These are phyloP conservation scores for Chaetomiaceae sp. DNA, from an alignment of 2,329 filamentous ascomycete species.

Conservation along the genomic window DNA sequence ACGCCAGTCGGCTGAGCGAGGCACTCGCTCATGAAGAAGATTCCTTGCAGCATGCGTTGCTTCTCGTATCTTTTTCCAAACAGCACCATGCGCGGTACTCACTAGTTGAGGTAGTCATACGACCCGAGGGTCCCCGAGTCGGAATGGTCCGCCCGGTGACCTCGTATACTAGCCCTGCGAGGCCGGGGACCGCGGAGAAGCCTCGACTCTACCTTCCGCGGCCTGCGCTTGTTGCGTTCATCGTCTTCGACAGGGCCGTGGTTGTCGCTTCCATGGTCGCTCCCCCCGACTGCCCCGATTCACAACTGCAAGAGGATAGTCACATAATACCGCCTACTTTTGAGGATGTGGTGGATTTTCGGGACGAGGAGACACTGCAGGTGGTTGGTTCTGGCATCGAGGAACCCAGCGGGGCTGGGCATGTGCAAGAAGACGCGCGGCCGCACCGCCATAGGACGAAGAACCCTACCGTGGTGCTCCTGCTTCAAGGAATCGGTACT, in stretches of 20 bases:
- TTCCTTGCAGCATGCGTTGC: slow-evolving; percentile 54
- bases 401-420: slow-evolving; percentile 43
- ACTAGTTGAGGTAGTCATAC: slow-evolving; percentile 67
- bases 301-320: slow-evolving; percentile 67
- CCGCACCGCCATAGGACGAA: slow-evolving; percentile 53
- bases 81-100: slow-evolving; percentile 60
- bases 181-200: slow-evolving; percentile 39
- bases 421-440: slow-evolving; percentile 44
- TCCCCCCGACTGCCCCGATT: slow-evolving; percentile 66
- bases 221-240: slow-evolving; percentile 74
- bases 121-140: slow-evolving; percentile 50
- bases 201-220: slow-evolving; percentile 73
- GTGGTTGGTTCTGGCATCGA: slow-evolving; percentile 62
- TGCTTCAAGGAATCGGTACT: slow-evolving; percentile 60
- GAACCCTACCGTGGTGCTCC: slow-evolving; percentile 57
- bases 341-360: slow-evolving; percentile 82
- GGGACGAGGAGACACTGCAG: slow-evolving; percentile 58
- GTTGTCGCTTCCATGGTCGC: slow-evolving; percentile 70
- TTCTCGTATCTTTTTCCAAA: slow-evolving; percentile 54
- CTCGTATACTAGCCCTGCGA: slow-evolving; percentile 55
- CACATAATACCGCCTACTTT: slow-evolving; percentile 63
- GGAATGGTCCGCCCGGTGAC: slow-evolving; percentile 65
- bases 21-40: slow-evolving; percentile 48
- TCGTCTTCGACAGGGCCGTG: slow-evolving; percentile 74
- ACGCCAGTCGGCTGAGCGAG: slow-evolving; percentile 49